These are phyloP conservation scores for Acanthamoeba divionensis DNA, from an alignment of 208 protist species.

Conservation along the genomic window DNA sequence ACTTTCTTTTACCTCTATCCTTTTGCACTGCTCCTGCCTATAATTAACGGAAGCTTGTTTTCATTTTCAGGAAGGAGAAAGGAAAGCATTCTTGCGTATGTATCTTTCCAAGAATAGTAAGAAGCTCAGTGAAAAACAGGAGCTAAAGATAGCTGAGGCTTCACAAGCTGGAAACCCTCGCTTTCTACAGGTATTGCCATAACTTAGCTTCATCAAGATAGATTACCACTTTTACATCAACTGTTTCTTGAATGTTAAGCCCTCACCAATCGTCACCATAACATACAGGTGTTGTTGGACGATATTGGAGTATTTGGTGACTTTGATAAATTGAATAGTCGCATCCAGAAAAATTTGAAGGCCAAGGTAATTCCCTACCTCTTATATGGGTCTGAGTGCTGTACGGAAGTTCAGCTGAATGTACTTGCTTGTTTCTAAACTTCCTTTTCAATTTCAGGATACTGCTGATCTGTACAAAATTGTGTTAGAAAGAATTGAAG, in stretches of 20 bases:
- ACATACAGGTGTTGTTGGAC: constrained; percentile 60
- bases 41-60: not conserved
- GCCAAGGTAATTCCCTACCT: constrained; percentile 53
- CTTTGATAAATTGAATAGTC: constrained; percentile 40
- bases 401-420: too few species aligned
- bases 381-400: too few species aligned
- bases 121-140: constrained; percentile 63
- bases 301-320: constrained; percentile 70
- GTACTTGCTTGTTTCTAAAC: not conserved
- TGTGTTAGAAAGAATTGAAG: constrained; percentile 63
- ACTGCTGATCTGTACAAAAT: constrained; percentile 51
- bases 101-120: constrained; percentile 61
- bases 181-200: constrained; percentile 62
- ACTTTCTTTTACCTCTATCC: not conserved
- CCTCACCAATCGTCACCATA: too few species aligned
- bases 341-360: constrained; percentile 34
- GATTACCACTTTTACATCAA: too few species aligned
- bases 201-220: too few species aligned
- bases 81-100: constrained; percentile 64
- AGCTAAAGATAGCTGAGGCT: constrained; percentile 57
- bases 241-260: too few species aligned
- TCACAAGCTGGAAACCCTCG: constrained; percentile 54
- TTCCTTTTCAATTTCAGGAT: not conserved
- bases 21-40: not conserved
- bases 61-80: constrained; percentile 36